Evolutionary conservation across 306 rosid genomes (phyloP).

Genomic region (Calophaca sinica): DNA sequence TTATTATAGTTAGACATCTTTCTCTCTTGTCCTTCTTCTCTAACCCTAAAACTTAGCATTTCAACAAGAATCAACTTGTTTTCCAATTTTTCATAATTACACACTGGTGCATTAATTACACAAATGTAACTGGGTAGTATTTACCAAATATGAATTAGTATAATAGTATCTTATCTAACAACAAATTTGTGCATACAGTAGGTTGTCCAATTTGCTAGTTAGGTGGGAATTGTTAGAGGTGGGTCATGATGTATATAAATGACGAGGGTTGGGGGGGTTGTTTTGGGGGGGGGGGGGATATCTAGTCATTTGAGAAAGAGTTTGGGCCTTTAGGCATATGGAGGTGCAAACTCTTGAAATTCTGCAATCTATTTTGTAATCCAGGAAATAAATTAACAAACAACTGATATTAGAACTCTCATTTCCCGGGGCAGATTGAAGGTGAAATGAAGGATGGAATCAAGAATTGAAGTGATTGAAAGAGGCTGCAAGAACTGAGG

Average conservation of each 20-base stretch:
- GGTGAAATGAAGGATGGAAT: not conserved
- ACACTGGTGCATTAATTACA: constrained; percentile 14
- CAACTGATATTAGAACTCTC: not conserved
- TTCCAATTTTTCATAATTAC: constrained; percentile 2
- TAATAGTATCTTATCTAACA: constrained; percentile 24
- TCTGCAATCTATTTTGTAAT: not conserved
- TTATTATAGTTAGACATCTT: not conserved
- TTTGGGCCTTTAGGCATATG: constrained; percentile 18
- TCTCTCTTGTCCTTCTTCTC: not conserved
- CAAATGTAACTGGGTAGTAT: constrained; percentile 8
- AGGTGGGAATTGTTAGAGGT: not conserved
- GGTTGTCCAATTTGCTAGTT: constrained; percentile 4
- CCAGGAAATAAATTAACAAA: not conserved
- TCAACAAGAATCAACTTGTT: constrained; percentile 21
- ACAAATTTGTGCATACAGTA: constrained; percentile 29
- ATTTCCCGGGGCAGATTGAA: not conserved
- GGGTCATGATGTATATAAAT: not conserved
- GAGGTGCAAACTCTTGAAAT: constrained; percentile 1
- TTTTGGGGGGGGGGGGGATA: not conserved
- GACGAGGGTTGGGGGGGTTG: not conserved
- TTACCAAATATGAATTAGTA: constrained; percentile 12
- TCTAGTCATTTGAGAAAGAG: constrained; percentile 11
- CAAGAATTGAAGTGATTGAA: constrained; percentile 1
- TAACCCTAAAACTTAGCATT: constrained; percentile 14
- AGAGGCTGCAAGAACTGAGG: not conserved